Evolutionary conservation across 2,329 filamentous ascomycete species (phyloP), one percentile per base, ranked within the genome.

Genomic region (Bipolaris zeicola): DNA sequence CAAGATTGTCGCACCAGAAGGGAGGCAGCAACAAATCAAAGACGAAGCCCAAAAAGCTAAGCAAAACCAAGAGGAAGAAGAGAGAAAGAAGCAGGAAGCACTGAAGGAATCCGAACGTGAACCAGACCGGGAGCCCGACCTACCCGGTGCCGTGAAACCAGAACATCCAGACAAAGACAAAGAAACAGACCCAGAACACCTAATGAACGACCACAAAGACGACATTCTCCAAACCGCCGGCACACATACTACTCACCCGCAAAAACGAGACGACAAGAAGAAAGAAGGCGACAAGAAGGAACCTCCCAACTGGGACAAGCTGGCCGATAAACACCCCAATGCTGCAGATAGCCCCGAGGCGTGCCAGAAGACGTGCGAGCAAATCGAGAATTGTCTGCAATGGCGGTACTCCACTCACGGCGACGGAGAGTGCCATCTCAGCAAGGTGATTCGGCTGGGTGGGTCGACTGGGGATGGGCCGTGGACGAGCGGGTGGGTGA

Each of bases 401-500:
- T 77, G 74, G 72, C 70, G 67, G 6, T 72, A 68, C 44, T 66
- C 57, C 6, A 49, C 45, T 2, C 55, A 62, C 14, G 64, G 65
- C 4, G 65, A 71, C 4, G 70, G 71, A 1, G 67, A 72, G 37
- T 77, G 75, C 49, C 65, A 71, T 48, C 60, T 74, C 0, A 68
- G 74, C 18, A 73, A 73, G 28, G 63, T 66, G 1, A 44, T 77
- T 2, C 49, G 70, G 18, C 52, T 77, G 7, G 74, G 71, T 22
- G 65, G 42, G 14, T 64, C 58, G 37, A 62, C 62, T 8, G 62
- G 50, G 5, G 60, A 55, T 22, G 64, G 61, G 4, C 60, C 51
- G 22, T 75, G 71, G 71, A 70, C 60, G 13, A 73, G 72, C 58
- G 75, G 76, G 6, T 78, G 75, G 75, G 58, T 76, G 58, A 31